Conservation (phyloP, 164 flowering plant species). For the Santalum album region DNA sequence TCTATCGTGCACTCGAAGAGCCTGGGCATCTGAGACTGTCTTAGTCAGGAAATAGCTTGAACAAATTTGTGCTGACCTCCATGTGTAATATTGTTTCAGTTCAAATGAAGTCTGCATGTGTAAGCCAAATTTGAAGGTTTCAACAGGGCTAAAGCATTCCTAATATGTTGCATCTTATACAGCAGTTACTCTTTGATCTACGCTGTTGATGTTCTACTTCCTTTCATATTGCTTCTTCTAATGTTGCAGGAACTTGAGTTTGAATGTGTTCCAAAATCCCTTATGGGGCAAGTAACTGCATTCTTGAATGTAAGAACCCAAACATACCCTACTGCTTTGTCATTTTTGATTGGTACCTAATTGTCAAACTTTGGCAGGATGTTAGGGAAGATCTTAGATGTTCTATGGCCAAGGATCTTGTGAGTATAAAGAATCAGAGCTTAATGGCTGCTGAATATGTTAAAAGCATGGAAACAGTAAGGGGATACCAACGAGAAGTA, state of each 20-base stretch:
- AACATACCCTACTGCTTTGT: constrained; percentile 1
- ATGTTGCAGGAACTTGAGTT: constrained; percentile 61
- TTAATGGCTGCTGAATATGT: constrained; percentile 26
- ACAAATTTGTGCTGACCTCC: too few species aligned
- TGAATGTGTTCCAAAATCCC: constrained; percentile 84
- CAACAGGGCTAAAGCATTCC: too few species aligned
- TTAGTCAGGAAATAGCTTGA: too few species aligned
- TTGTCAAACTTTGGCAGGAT: constrained; percentile 46
- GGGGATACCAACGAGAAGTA: constrained; percentile 16
- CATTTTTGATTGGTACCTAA: constrained; percentile 3
- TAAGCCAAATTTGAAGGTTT: too few species aligned
- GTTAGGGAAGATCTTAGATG: constrained; percentile 76
- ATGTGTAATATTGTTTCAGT: too few species aligned
- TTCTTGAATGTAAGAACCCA: constrained; percentile 73
- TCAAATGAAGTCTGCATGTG: too few species aligned
- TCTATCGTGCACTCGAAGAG: too few species aligned
- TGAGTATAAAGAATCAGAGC: constrained; percentile 58
- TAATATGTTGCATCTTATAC: too few species aligned
- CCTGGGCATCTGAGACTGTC: too few species aligned
- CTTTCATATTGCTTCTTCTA: constrained; percentile 4
- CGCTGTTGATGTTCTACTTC: too few species aligned
- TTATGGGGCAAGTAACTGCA: constrained; percentile 72
- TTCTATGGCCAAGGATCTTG: constrained; percentile 84
- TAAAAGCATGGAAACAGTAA: constrained; percentile 7
- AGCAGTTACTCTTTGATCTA: too few species aligned